Base-by-base conservation (phyloP, 768 basidiomycete species). In the Auricularia auricula-judae region DNA sequence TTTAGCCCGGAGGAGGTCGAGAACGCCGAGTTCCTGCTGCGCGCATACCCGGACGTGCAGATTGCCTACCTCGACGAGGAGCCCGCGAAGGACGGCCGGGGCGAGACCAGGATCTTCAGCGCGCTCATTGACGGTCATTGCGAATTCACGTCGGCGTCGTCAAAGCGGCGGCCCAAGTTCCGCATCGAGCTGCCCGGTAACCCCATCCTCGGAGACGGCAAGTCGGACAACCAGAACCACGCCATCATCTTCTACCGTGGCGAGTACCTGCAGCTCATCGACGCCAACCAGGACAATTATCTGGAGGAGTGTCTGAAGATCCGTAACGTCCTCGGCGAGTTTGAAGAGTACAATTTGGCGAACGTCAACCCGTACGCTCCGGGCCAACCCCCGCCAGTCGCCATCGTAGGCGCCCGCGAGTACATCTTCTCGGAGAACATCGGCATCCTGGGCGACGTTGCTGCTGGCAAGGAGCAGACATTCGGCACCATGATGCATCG, bases 381-480 rank as follows among this genome's bases (percentile, higher is more conserved):
- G 72, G 95, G 97, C 76, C 80, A 79, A 66, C 91, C 86, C 72
- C 78, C 88, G 33, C 97, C 96, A 21, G 93, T 99, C 65, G 97
- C 97, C 36, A 99, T 99, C 73, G 85, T 99, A 67, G 97, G 97
- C 71, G 97, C 97, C 4, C 87, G 97, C 74, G 97, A 99, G 78
- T 99, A 99, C 78, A 98, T 99, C 73, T 99, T 99, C 80, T 98
- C 97, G 62, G 97, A 98, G 80, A 98, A 98, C 74, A 98, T 98
- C 70, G 97, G 97, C 80, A 92, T 99, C 42, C 82, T 99, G 66
- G 97, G 97, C 75, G 97, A 99, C 74, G 93, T 99, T 67, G 97
- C 97, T 59, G 97, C 97, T 65, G 97, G 97, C 61, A 98, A 99
- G 81, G 97, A 99, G 78, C 97, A 99, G 77, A 99, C 97, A 58